Evolutionary conservation across 2,329 filamentous ascomycete species (phyloP), one percentile per base, ranked within the genome.

Genomic region (Pezicula carpinea): DNA sequence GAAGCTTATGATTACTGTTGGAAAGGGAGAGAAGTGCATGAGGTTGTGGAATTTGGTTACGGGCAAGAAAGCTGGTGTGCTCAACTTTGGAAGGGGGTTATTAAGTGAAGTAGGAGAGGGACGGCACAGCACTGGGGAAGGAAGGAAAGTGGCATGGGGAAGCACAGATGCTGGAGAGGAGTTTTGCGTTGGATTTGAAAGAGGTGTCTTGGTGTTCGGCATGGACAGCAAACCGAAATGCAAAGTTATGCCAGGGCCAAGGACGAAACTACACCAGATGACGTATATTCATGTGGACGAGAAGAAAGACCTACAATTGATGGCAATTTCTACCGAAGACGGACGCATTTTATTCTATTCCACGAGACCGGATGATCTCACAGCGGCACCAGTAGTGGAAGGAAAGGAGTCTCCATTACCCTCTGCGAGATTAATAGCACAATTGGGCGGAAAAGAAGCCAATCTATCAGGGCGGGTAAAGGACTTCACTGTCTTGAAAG

Each of bases 31-130:
- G 71, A 83, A 82, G 54, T 89, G 85, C 61, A 95, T 99, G 87
- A 76, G 93, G 54, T 68, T 97, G 54, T 99, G 93, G 93, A 97
- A 99, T 62, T 67, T 99, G 53, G 90, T 97, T 55, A 97, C 92
- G 3, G 93, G 91, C 14, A 95, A 92, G 71, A 96, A 96, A 71
- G 91, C 91, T 1, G 89, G 91, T 23, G 91, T 96, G 44, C 71
- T 99, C 57, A 93, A 88, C 64, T 97, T 97, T 65, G 79, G 79
- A 54, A 76, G 79, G 48, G 79, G 84, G 0, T 76, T 93, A 59
- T 72, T 97, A 44, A 74, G 79, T 38, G 82, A 87, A 57, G 79
- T 87, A 10, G 89, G 88, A 39, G 89, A 96, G 70, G 79, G 83
- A 36, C 82, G 81, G 64, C 83, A 85, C 64, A 81, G 83, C 38